Percentiles rank a stretch among this genome's conserved stretches.
Evolutionary conservation across 257 asterid genomes (phyloP).

Genomic region (Plantago major): DNA sequence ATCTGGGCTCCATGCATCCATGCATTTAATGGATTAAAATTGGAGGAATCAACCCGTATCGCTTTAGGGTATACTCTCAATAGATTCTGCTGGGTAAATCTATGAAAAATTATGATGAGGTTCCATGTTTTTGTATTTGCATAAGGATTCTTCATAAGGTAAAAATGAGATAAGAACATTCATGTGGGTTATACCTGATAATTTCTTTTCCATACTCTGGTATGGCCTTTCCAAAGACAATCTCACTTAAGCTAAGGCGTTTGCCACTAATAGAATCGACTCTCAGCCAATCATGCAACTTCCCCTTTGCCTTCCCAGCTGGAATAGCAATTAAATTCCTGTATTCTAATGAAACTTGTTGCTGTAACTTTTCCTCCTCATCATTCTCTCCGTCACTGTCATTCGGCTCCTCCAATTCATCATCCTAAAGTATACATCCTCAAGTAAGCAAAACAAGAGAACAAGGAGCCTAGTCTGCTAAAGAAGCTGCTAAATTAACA

Average conservation of each 20-base stretch:
- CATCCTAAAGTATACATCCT: slow-evolving; percentile 25
- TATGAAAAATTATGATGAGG: slow-evolving; percentile 11
- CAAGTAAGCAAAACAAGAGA: neutral
- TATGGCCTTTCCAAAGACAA: slow-evolving; percentile 51
- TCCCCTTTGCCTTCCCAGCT: slow-evolving; percentile 78
- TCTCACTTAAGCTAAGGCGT: slow-evolving; percentile 83
- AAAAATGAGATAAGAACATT: too few relatives aligned
- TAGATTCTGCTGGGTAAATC: slow-evolving; percentile 36
- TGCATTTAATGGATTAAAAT: slow-evolving; percentile 32
- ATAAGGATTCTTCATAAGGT: too few relatives aligned
- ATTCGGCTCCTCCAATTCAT: slow-evolving; percentile 29
- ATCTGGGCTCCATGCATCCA: slow-evolving; percentile 48
- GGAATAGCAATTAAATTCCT: slow-evolving; percentile 61
- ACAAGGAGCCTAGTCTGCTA: neutral
- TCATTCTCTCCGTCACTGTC: slow-evolving; percentile 21
- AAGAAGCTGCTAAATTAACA: too few relatives aligned
- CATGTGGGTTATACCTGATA: slow-evolving; percentile 36
- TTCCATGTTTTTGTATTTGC: neutral
- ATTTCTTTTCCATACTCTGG: slow-evolving; percentile 25
- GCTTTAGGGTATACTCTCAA: slow-evolving; percentile 39
- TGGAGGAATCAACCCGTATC: slow-evolving; percentile 34
- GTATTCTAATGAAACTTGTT: slow-evolving; percentile 43
- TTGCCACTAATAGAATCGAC: slow-evolving; percentile 48
- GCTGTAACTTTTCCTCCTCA: slow-evolving; percentile 32
- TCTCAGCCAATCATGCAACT: slow-evolving; percentile 49